Evolutionary conservation across 805 yeast genomes (phyloP), one percentile per base, ranked within the genome.

Genomic region (Metschnikowia arizonensis): DNA sequence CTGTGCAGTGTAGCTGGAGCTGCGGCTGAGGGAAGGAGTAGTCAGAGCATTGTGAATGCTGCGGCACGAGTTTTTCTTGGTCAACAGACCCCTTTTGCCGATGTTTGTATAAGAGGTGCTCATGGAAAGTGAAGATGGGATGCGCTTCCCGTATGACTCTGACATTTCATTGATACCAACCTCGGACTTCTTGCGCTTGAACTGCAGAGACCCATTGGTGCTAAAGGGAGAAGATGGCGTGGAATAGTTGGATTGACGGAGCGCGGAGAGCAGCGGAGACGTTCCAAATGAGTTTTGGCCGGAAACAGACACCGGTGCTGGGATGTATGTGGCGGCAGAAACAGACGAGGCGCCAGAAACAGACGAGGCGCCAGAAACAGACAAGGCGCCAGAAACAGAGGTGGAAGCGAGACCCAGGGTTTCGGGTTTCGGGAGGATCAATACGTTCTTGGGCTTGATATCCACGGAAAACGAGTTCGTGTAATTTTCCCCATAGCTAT

Each of bases 151-250:
- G 11, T 51, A 52, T 1, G 62, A 56, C 7, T 59, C 61, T 4
- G 50, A 43, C 36, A 50, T 25, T 7, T 50, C 63, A 5, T 53
- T 42, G n/a, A 63, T 54, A 44, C 57, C 65, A 17, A 64, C 49
- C 34, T 69, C 74, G 1, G 72, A 62, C 57, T 69, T 70, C 46
- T 69, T 70, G n/a, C 76, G 49, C 54, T 71, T 71, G 51, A 69
- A 70, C 42, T 60, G 69, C 53, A 64, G 68, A 39, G 52, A 45
- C 5, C 52, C 49, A 30, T 46, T 45, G 19, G 54, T 50, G 42
- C 54, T 50, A 31, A 48, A 54, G 5, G 57, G 57, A 11, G 55
- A 50, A 2, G 53, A 48, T 0, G 57, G 56, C 2, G 40, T 47
- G 17, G 57, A 53, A 8, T 39, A 39, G 2, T 18, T 39, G 28